Conservation (phyloP, 441 rosid genomes). For the Hura crepitans region DNA sequence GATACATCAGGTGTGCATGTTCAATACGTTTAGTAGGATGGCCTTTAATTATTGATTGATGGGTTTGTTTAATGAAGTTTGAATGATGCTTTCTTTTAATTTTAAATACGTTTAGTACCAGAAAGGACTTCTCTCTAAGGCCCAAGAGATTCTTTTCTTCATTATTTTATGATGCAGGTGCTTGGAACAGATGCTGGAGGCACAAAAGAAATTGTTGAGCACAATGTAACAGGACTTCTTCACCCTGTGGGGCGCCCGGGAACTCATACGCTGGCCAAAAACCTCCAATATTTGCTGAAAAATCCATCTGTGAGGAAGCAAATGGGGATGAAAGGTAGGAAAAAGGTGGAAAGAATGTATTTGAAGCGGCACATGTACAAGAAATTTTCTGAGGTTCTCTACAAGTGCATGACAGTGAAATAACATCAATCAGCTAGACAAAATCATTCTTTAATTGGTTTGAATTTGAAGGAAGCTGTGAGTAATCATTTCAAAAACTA, state of each 20-base stretch:
- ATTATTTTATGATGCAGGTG: slow-evolving; percentile 40
- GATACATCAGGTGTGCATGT: not conserved
- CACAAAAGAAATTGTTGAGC: slow-evolving; percentile 75
- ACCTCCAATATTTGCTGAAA: slow-evolving; percentile 48
- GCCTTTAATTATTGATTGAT: not conserved
- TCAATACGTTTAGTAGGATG: not conserved
- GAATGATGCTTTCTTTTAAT: too few species aligned
- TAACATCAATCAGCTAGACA: slow-evolving; percentile 16
- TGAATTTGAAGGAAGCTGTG: slow-evolving; percentile 15
- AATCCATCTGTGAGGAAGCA: slow-evolving; percentile 52
- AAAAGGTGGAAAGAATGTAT: slow-evolving; percentile 55
- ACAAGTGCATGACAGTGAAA: slow-evolving; percentile 69
- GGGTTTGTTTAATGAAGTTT: not conserved
- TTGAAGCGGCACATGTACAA: slow-evolving; percentile 84
- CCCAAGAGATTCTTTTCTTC: not conserved
- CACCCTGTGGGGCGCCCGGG: slow-evolving; percentile 76
- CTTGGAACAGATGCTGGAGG: slow-evolving; percentile 97
- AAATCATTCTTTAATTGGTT: slow-evolving; percentile 34
- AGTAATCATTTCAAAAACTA: not conserved
- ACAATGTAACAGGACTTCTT: slow-evolving; percentile 78
- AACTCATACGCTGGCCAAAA: slow-evolving; percentile 50
- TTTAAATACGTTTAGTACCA: too few species aligned
- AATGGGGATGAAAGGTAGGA: slow-evolving; percentile 72
- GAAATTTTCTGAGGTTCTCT: slow-evolving; percentile 65
- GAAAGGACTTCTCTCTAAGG: not conserved